Conservation (phyloP, 2,329 filamentous ascomycete species). For the Pseudodiploospora longispora region DNA sequence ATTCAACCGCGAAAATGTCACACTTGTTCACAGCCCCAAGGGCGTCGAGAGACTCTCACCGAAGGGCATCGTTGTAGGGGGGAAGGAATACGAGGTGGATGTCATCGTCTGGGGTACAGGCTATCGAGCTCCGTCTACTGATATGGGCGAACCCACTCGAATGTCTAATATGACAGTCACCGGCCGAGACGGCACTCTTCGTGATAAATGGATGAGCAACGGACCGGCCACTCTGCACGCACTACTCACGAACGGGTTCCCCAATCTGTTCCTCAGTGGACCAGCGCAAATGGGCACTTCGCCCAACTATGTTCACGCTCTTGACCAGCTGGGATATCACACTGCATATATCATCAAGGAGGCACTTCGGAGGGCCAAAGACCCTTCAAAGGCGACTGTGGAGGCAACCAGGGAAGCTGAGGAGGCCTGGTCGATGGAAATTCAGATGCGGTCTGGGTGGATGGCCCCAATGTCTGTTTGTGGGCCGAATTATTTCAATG, state of each 20-base stretch:
- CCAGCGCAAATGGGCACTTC: constrained; percentile 31
- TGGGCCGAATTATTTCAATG: constrained; percentile 47
- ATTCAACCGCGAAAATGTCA: constrained; percentile 53
- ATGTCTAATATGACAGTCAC: constrained; percentile 19
- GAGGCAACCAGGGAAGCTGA: constrained; percentile 39
- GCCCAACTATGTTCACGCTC: constrained; percentile 28
- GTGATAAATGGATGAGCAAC: constrained; percentile 32
- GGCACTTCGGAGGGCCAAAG: constrained; percentile 14
- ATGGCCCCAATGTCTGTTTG: constrained; percentile 36
- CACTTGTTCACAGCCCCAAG: constrained; percentile 50
- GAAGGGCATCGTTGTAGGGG: constrained; percentile 38
- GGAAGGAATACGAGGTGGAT: constrained; percentile 35
- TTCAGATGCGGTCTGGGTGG: constrained; percentile 31
- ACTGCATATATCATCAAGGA: constrained; percentile 29
- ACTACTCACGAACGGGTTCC: constrained; percentile 38
- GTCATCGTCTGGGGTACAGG: constrained; percentile 25
- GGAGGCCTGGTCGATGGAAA: constrained; percentile 35
- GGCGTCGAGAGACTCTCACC: constrained; percentile 39
- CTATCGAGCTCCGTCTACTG: constrained; percentile 22
- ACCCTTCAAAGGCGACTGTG: constrained; percentile 18
- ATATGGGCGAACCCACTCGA: constrained; percentile 19
- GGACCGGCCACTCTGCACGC: constrained; percentile 46
- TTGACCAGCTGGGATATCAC: constrained; percentile 31
- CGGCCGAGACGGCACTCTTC: constrained; percentile 38
- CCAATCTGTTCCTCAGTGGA: constrained; percentile 45